These are phyloP conservation scores for Colletotrichum ledebouriae DNA, from an alignment of 2,329 filamentous ascomycete species.

Conservation along the genomic window DNA sequence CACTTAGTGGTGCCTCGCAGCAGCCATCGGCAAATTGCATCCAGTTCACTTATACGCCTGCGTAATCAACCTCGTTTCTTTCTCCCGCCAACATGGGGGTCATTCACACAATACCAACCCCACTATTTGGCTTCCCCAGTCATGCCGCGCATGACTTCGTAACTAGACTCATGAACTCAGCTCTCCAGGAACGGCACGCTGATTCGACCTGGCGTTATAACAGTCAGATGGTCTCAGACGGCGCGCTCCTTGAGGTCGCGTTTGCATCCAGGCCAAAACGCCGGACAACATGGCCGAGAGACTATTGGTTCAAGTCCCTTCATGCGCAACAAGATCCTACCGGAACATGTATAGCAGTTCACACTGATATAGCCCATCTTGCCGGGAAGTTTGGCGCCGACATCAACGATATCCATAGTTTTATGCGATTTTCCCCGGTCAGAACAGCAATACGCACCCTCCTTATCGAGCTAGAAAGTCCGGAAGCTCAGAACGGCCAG, in stretches of 20 bases:
- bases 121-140: neutral
- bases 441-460: constrained; percentile 28
- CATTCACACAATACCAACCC: neutral
- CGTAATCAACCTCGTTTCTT: too few relatives aligned
- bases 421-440: constrained; percentile 34
- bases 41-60: too few relatives aligned
- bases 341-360: neutral
- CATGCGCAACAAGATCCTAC: neutral
- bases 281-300: constrained; percentile 21
- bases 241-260: constrained; percentile 11
- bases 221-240: neutral
- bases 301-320: constrained; percentile 19
- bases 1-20: too few relatives aligned
- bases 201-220: constrained; percentile 22
- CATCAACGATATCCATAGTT: constrained; percentile 33
- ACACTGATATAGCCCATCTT: constrained; percentile 28
- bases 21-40: too few relatives aligned
- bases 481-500: constrained; percentile 21
- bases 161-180: constrained; percentile 32
- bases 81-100: neutral
- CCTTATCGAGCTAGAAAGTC: constrained; percentile 38
- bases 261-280: neutral
- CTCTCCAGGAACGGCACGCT: constrained; percentile 28
- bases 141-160: constrained; percentile 7
- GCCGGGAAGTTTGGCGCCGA: constrained; percentile 4